phyloP scores from a whole-genome alignment of 495 filamentous ascomycete species.

The Aspergillus bertholletiae region DNA sequence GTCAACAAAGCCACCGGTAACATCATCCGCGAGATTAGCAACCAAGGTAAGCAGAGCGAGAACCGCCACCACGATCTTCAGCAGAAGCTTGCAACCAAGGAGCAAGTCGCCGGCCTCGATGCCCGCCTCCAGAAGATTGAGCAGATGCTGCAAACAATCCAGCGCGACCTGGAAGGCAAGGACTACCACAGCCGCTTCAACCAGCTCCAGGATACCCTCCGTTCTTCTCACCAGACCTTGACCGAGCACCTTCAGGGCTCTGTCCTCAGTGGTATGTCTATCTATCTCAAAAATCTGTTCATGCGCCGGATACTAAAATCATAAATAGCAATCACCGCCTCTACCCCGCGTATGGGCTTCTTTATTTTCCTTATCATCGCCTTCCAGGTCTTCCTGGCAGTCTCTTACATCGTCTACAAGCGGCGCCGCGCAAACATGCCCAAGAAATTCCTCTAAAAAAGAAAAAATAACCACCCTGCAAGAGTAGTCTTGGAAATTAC shows the following conservation, averaged over 20 bases:
- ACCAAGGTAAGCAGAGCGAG: constrained; percentile 46
- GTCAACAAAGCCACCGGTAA: constrained; percentile 68
- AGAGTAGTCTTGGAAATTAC: neutral
- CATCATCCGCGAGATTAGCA: constrained; percentile 61
- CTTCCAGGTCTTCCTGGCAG: constrained; percentile 68
- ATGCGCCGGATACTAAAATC: constrained; percentile 5
- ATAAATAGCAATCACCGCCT: constrained; percentile 53
- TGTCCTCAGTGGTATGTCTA: constrained; percentile 29
- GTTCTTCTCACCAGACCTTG: constrained; percentile 66
- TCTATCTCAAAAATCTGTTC: neutral
- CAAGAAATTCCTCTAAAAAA: constrained; percentile 83
- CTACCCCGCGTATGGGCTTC: constrained; percentile 63
- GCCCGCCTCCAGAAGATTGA: constrained; percentile 57
- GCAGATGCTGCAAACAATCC: constrained; percentile 45
- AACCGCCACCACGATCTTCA: constrained; percentile 57
- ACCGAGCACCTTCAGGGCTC: constrained; percentile 47
- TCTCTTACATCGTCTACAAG: constrained; percentile 77
- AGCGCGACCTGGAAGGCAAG: constrained; percentile 65
- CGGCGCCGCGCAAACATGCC: constrained; percentile 66
- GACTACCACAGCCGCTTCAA: constrained; percentile 70
- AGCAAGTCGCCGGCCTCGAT: constrained; percentile 53
- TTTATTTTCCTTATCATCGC: constrained; percentile 73
- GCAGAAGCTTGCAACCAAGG: constrained; percentile 41
- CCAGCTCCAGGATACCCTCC: constrained; percentile 67
- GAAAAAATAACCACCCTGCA: neutral